Percentiles rank a stretch among this genome's conserved stretches.
phyloP scores from a whole-genome alignment of 352 stramenopile species.

The Achlya hypogyna region DNA sequence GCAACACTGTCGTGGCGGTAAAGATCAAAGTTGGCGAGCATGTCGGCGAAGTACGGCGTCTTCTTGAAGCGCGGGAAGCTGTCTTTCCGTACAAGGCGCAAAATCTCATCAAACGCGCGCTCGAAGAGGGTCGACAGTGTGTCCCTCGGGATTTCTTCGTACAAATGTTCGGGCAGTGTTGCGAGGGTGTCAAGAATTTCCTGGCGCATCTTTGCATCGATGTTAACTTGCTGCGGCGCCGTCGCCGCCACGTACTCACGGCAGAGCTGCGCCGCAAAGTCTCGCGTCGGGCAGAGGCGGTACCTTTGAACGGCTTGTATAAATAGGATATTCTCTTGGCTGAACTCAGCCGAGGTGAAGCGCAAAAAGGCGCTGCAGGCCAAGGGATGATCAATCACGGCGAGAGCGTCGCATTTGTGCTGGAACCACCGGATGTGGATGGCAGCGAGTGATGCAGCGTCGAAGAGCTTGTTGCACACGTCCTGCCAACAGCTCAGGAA shows the following conservation, averaged over 20 bases:
- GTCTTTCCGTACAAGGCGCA: conserved; percentile 71
- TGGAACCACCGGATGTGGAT: conserved; percentile 70
- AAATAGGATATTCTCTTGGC: conserved; percentile 71
- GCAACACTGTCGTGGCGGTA: not conserved
- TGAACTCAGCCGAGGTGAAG: conserved; percentile 64
- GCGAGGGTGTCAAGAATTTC: conserved; percentile 29
- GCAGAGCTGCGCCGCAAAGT: not conserved
- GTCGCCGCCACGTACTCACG: conserved; percentile 43
- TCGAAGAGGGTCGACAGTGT: conserved; percentile 35
- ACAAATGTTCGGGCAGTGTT: conserved; percentile 18
- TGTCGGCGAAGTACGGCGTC: conserved; percentile 50
- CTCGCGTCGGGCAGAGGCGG: not conserved
- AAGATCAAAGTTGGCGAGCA: conserved; percentile 38
- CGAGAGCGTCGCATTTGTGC: conserved; percentile 49
- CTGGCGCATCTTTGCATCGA: conserved; percentile 50
- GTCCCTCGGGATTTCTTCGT: not conserved
- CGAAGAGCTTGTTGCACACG: conserved; percentile 42
- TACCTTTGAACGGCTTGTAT: conserved; percentile 55
- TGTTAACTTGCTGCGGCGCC: conserved; percentile 59
- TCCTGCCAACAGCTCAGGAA: conserved; percentile 34
- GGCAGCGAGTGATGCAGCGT: conserved; percentile 32
- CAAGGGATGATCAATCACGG: conserved; percentile 43
- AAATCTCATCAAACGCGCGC: conserved; percentile 61
- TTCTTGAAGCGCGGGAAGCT: conserved; percentile 79
- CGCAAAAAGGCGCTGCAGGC: conserved; percentile 49